Evolutionary conservation across 495 filamentous ascomycete species (phyloP).

Genomic region (Lophium mytilinum): DNA sequence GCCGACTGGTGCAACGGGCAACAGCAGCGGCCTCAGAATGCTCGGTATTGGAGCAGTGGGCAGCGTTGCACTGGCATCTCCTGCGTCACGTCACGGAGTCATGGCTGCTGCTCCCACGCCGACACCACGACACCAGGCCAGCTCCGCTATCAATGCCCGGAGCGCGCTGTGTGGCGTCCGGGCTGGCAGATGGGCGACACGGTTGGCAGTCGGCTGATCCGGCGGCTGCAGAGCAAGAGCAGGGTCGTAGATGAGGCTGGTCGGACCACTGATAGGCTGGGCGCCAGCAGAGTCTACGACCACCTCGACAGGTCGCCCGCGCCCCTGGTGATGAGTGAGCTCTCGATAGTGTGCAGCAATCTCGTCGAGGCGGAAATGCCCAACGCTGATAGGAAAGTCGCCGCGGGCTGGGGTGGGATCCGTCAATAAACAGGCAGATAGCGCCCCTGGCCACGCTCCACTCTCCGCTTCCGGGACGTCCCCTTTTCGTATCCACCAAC

Average conservation of each 20-base stretch:
- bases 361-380: constrained; percentile 16
- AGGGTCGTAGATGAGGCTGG: neutral
- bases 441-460: constrained; percentile 1
- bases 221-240: neutral
- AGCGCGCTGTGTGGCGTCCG: too few species aligned
- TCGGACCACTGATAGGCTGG: neutral
- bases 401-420: constrained; percentile 1
- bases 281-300: neutral
- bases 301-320: too few species aligned
- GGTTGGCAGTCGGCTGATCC: neutral
- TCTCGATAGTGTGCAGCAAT: constrained; percentile 15
- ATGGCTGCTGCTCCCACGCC: too few species aligned
- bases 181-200: too few species aligned
- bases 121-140: too few species aligned
- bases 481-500: constrained; percentile 21
- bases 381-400: constrained; percentile 4
- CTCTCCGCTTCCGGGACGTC: constrained; percentile 2
- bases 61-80: neutral
- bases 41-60: neutral
- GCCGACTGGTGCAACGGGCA: neutral
- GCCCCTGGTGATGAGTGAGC: neutral
- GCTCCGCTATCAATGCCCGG: too few species aligned
- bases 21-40: neutral
- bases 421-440: constrained; percentile 14
- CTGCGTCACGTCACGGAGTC: neutral